Base-by-base conservation (phyloP, 2,329 filamentous ascomycete genomes). In the Monosporascus sp. region DNA sequence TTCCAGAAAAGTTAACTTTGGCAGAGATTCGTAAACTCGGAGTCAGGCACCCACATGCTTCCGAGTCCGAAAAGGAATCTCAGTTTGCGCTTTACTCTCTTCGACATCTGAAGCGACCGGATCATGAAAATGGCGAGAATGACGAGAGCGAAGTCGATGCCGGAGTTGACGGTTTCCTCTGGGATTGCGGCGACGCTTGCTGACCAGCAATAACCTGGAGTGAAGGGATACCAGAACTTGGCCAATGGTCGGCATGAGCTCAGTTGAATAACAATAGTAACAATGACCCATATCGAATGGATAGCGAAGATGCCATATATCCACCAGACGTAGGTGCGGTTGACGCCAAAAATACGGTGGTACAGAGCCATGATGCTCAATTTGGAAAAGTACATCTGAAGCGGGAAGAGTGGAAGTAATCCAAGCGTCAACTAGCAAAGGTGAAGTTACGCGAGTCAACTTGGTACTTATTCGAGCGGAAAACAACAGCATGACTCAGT, bases 101-200 rank as follows among this genome's bases (percentile, higher is more conserved):
- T 37, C 27, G 25, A 48, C 3, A 55, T 52, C 50, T 56, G 51
- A 5, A 64, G 49, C 3, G 25, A 49, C 2, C 50, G 52, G 5
- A 62, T 36, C 48, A 62, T 52, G 44, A 41, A 45, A 2, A 60
- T 39, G 2, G 58, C 54, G 6, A 64, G 51, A 4, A 39, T 54
- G 7, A 60, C 49, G 52, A 63, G 50, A 22, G 56, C 55, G 36
- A 64, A 60, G 50, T 63, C 60, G 35, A 63, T 25, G 15, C 38
- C 25, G 4, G 60, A 61, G 49, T 63, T 63, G 18, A 56, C 49
- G 11, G 52, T 50, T 44, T 62, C 62, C 15, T 48, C 54, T 5
- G 51, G 38, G 43, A 46, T 35, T 18, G 55, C 50, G 14, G 58
- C 41, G 9, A 50, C 49, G 18, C 49, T 46, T n/a, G 38, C 49